Base-by-base conservation (phyloP, 2,329 filamentous ascomycete species). In the Claviceps sp. region DNA sequence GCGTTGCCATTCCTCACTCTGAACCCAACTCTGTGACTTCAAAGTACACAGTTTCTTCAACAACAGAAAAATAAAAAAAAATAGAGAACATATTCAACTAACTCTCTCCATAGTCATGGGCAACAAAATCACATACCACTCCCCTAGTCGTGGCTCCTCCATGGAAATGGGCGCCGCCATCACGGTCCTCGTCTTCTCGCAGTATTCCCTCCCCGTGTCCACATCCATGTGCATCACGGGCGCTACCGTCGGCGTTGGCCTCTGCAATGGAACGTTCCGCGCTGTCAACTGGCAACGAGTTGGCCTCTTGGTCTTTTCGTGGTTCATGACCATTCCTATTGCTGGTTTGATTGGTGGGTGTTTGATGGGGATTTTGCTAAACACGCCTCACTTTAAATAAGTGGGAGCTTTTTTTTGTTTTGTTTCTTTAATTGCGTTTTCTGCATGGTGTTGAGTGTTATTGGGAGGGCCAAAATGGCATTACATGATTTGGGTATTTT, bases 151-250 rank as follows among this genome's bases (percentile, higher is more conserved):
- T 58, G 74, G 72, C 50, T 86, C 71, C 59, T 87, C 83, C 49
- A 89, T 89, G 85, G 85, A 89, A 64, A 78, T 89, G 77, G 85
- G 85, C 47, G 84, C 85, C 45, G 84, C 85, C 58, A 80, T 89
- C 58, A 88, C 85, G 9, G 79, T 88, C 55, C 77, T 88, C 24
- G 68, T 89, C 63, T 86, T 86, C 73, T 86, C 84, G 0, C 84
- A 87, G 64, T 86, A 76, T 72, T 79, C 77, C 1, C 81, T 89
- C 0, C 85, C 85, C 40, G 85, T 89, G 30, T 88, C 85, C 0
- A 89, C 84, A 2, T 82, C 81, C 18, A 84, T 84, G 85, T 89
- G 85, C 66, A 88, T 89, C 66, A 88, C 85, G 1, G 85, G 86
- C 51, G 85, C 85, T 26, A 88, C 84, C 0, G 82, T 88, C 45